Evolutionary conservation across 106 monocot species (phyloP), one percentile per base, ranked within the genome.

Genomic region (Chionographis japonica): DNA sequence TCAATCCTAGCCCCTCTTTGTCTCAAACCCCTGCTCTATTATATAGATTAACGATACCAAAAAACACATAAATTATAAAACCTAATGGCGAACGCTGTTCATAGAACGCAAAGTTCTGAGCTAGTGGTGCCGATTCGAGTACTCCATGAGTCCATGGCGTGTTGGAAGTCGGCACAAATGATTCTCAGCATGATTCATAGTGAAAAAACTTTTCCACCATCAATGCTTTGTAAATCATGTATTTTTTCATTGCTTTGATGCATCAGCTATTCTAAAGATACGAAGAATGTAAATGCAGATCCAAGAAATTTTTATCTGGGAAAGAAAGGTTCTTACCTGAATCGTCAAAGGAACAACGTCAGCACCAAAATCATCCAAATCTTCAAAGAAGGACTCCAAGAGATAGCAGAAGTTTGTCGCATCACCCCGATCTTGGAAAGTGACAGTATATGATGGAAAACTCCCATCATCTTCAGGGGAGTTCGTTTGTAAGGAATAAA

Each of bases 361-460:
- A 27, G 89, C 89, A 16, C 36, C 77, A 52, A 89, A 70, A 69
- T 83, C 86, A 75, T 74, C 79, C 61, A 89, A 60, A 53, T 81
- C 81, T 60, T 77, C 74, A 72, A 93, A 93, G 71, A 81, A 84
- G 37, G 86, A 71, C 73, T 93, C 89, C 61, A 93, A 40, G 40
- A 93, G 50, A 65, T 81, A 86, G 72, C 86, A 89, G 62, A 86
- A 84, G 53, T 93, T 86, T 63, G 78, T 86, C 14, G 89, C 93
- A 80, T 93, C 89, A 17, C 61, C 68, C 51, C 72, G 86, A 82
- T 89, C 89, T 75, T 89, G 73, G 67, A 93, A 93, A 55, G 63
- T 56, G 57, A 93, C 59, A 14, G 89, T 84, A 71, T 68, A 81
- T 16, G 86, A 88, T 62, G 65, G 15, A 50, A 43, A 59, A 38